These are phyloP conservation scores for Metschnikowia cerradonensis DNA, from an alignment of 805 yeast species.

Conservation along the genomic window DNA sequence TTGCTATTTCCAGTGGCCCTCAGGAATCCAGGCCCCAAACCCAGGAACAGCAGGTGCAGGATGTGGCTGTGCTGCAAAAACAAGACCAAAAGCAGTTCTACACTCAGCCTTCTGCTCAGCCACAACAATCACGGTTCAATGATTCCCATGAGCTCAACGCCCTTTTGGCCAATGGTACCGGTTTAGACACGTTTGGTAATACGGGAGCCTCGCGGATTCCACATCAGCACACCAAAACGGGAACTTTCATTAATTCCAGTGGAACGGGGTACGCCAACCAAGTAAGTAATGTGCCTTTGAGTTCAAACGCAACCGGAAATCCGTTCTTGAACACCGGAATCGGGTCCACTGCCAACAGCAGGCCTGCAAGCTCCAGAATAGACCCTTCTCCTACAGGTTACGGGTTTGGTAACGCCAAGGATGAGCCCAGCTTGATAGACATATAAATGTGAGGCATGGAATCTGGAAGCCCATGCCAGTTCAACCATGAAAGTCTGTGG, in stretches of 20 bases:
- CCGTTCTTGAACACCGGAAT: slow-evolving; percentile 66
- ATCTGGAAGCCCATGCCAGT: too few relatives aligned
- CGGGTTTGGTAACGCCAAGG: slow-evolving; percentile 83
- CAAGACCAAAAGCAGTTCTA: slow-evolving; percentile 6
- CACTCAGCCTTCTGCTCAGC: slow-evolving; percentile 27
- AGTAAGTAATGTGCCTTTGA: slow-evolving; percentile 31
- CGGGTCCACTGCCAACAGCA: slow-evolving; percentile 24
- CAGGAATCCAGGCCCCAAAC: not conserved
- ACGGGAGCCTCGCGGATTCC: slow-evolving; percentile 82
- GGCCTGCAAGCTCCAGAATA: slow-evolving; percentile 41
- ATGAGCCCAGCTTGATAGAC: slow-evolving; percentile 46
- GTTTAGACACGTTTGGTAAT: slow-evolving; percentile 90
- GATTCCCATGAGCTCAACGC: slow-evolving; percentile 66
- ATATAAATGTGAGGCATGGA: slow-evolving; percentile 21
- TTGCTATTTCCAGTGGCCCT: slow-evolving; percentile 43
- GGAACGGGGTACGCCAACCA: slow-evolving; percentile 73
- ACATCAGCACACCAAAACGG: slow-evolving; percentile 84
- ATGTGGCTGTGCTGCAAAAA: not conserved
- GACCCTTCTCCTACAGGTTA: slow-evolving; percentile 88
- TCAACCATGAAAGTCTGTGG: too few relatives aligned
- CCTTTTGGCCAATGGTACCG: slow-evolving; percentile 81
- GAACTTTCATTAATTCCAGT: slow-evolving; percentile 77
- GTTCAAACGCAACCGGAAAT: slow-evolving; percentile 44
- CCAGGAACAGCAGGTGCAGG: not conserved
- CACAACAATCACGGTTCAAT: slow-evolving; percentile 28